Percentiles rank a stretch among this genome's conserved stretches.
phyloP scores from a whole-genome alignment of 1,139 yeast species.

The Debaryomyces nepalensis region DNA sequence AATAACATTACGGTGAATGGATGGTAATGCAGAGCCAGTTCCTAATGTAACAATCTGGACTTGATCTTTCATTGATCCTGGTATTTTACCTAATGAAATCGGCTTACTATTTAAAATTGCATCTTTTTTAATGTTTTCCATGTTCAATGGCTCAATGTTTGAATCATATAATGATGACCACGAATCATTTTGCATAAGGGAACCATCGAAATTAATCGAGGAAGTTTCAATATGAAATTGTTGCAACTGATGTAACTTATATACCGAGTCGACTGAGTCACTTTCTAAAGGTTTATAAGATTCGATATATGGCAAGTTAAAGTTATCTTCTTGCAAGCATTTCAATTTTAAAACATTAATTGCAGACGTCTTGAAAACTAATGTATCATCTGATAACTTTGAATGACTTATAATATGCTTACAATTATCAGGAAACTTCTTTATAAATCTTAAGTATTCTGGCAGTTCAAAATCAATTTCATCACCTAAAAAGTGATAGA shows the following conservation, averaged over 20 bases:
- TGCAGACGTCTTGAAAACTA: slow-evolving; percentile 62
- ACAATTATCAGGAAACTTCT: slow-evolving; percentile 53
- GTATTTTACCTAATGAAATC: slow-evolving; percentile 24
- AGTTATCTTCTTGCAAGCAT: slow-evolving; percentile 54
- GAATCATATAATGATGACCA: slow-evolving; percentile 52
- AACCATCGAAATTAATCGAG: slow-evolving; percentile 28
- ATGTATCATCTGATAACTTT: slow-evolving; percentile 60
- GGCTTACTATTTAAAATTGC: slow-evolving; percentile 25
- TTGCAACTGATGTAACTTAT: slow-evolving; percentile 40
- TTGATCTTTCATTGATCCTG: slow-evolving; percentile 45
- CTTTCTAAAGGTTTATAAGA: slow-evolving; percentile 24
- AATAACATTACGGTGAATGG: slow-evolving; percentile 81
- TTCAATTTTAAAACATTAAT: slow-evolving; percentile 60
- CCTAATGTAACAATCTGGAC: slow-evolving; percentile 83
- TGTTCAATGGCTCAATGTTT: slow-evolving; percentile 39
- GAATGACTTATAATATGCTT: slow-evolving; percentile 75
- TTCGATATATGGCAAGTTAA: slow-evolving; percentile 51
- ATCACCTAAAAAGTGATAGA: slow-evolving; percentile 79
- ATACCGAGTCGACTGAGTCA: slow-evolving; percentile 15
- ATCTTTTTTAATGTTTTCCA: slow-evolving; percentile 20
- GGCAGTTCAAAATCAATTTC: slow-evolving; percentile 55
- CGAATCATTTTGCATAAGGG: slow-evolving; percentile 25
- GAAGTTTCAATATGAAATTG: slow-evolving; percentile 31
- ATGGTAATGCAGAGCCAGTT: slow-evolving; percentile 93
- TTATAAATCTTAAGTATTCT: slow-evolving; percentile 50